phyloP scores from a whole-genome alignment of 2,329 filamentous ascomycete genomes.

The Teratosphaeria epicoccoides region DNA sequence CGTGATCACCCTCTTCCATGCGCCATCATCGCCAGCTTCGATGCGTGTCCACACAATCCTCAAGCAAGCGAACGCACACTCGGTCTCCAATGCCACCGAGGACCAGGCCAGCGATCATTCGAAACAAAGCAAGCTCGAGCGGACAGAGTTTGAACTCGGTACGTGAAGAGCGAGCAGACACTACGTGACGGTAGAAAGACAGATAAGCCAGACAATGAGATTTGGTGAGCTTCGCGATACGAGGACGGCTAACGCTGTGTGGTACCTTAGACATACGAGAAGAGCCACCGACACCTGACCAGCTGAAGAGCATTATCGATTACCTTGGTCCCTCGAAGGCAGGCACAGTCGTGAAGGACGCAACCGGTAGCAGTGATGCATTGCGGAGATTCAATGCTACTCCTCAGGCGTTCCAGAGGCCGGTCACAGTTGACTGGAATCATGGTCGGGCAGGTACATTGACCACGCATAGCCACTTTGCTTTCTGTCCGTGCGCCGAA shows the following conservation, averaged over 20 bases:
- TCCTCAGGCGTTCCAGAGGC: constrained; percentile 57
- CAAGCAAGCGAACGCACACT: constrained; percentile 66
- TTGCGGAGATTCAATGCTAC: constrained; percentile 66
- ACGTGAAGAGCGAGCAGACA: constrained; percentile 6
- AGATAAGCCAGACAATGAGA: no score
- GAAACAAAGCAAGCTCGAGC: constrained; percentile 47
- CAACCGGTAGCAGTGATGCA: constrained; percentile 64
- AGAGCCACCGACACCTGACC: constrained; percentile 66
- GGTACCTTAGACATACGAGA: constrained; percentile 66
- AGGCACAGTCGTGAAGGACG: constrained; percentile 61
- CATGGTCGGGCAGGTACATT: constrained; percentile 63
- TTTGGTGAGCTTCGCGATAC: no score
- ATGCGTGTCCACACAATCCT: constrained; percentile 63
- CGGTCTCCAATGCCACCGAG: constrained; percentile 55
- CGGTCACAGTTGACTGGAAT: constrained; percentile 88
- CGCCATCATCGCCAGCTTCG: constrained; percentile 62
- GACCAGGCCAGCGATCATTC: constrained; percentile 62
- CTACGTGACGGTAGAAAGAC: background rate
- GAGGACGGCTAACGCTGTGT: background rate
- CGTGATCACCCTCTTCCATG: constrained; percentile 94
- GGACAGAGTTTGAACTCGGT: constrained; percentile 66
- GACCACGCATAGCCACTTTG: background rate
- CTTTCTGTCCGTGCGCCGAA: background rate
- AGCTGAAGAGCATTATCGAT: constrained; percentile 72
- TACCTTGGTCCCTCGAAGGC: constrained; percentile 59